A percentile compares a stretch with the other conserved stretches of the same genome.
phyloP scores from a whole-genome alignment of 192 early-diverging fungal species.

The Pilobolus umbonatus region DNA sequence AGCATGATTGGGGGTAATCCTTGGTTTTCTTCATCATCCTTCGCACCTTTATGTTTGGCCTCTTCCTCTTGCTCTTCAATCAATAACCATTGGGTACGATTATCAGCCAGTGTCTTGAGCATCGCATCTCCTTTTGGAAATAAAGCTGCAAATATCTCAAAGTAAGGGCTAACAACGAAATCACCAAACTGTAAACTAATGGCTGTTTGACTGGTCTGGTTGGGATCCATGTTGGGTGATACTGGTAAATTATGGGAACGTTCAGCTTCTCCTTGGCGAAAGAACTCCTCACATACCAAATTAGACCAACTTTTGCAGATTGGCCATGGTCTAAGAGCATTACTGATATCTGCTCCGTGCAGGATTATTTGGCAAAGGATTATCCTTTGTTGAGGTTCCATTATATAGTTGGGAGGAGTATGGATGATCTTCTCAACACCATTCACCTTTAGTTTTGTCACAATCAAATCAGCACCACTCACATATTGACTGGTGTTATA shows the following conservation, averaged over 20 bases:
- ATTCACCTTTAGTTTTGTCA: not conserved
- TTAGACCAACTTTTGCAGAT: slow-evolving; percentile 90
- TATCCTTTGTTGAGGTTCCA: slow-evolving; percentile 53
- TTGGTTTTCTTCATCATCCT: slow-evolving; percentile 5
- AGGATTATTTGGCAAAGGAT: slow-evolving; percentile 63
- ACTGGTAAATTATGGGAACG: slow-evolving; percentile 67
- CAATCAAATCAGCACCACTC: not conserved
- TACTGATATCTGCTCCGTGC: slow-evolving; percentile 89
- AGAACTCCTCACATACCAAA: slow-evolving; percentile 82
- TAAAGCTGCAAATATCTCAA: slow-evolving; percentile 72
- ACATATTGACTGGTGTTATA: not conserved
- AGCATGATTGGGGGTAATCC: slow-evolving; percentile 9
- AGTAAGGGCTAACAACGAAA: slow-evolving; percentile 84
- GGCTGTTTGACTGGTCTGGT: slow-evolving; percentile 61
- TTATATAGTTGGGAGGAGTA: slow-evolving; percentile 12
- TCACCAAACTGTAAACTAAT: slow-evolving; percentile 82
- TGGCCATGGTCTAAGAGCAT: slow-evolving; percentile 76
- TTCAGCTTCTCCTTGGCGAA: slow-evolving; percentile 83
- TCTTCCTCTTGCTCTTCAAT: slow-evolving; percentile 23
- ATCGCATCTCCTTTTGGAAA: slow-evolving; percentile 62
- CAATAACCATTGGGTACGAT: slow-evolving; percentile 53
- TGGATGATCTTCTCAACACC: slow-evolving; percentile 4
- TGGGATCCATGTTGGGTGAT: slow-evolving; percentile 87
- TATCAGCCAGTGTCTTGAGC: slow-evolving; percentile 50
- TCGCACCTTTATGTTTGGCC: not conserved